Evolutionary conservation across 495 filamentous ascomycete genomes (phyloP).

Genomic region (Alectoria sarmentosa): DNA sequence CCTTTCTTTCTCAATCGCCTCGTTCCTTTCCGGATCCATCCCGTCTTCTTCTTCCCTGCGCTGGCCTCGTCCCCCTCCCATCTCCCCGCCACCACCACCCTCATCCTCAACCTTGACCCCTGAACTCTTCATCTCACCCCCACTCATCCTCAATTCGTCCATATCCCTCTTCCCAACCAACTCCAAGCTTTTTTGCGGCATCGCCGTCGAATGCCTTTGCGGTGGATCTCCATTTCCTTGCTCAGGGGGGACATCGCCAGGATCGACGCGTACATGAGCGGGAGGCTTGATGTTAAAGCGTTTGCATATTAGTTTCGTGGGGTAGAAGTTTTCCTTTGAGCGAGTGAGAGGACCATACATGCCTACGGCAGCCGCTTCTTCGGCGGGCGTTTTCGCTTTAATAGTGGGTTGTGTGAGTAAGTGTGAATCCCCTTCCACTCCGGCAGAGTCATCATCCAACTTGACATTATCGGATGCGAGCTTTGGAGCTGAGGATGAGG

Average conservation of each 20-base stretch:
- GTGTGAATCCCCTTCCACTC: conserved; percentile 23
- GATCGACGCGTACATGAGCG: conserved; percentile 58
- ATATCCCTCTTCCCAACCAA: conserved; percentile 43
- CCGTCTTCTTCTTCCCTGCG: conserved; percentile 30
- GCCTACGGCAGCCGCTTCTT: conserved; percentile 79
- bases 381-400: conserved; percentile 71
- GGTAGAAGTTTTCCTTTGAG: conserved; percentile 63
- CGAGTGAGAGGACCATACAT: conserved; percentile 92
- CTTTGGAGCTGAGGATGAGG: conserved; percentile 44
- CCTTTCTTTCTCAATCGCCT: conserved; percentile 73
- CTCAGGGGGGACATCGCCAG: conserved; percentile 32
- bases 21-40: conserved; percentile 74
- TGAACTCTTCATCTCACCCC: conserved; percentile 18
- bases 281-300: conserved; percentile 81
- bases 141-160: conserved; percentile 47
- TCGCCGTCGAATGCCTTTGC: conserved; percentile 22
- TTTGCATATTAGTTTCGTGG: conserved; percentile 82
- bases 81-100: conserved; percentile 5
- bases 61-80: conserved; percentile 13
- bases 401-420: conserved; percentile 49
- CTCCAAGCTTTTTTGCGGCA: conserved; percentile 28
- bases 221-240: conserved; percentile 17
- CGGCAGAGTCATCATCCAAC: conserved; percentile 25
- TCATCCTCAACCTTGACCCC: conserved; percentile 13
- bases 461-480: conserved; percentile 39